These are phyloP conservation scores for Sarocladiaceae sp. DNA, from an alignment of 2,329 filamentous ascomycete genomes.

Conservation along the genomic window DNA sequence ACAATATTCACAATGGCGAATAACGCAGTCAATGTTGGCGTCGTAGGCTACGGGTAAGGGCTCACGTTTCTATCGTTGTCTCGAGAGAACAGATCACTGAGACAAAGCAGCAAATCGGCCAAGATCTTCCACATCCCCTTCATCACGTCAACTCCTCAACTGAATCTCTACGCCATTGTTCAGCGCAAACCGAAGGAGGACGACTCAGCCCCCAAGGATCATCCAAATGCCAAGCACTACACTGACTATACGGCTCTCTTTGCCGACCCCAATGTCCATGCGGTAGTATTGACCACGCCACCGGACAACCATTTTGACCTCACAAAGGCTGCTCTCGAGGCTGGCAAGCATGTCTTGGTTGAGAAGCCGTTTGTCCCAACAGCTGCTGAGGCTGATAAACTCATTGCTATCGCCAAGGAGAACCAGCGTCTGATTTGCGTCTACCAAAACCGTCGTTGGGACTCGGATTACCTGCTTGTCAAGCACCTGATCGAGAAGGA, in stretches of 20 bases:
- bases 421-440: conserved; percentile 52
- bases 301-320: conserved; percentile 65
- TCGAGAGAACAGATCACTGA: conserved; percentile 13
- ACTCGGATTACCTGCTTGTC: conserved; percentile 69
- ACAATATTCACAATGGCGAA: conserved; percentile 20
- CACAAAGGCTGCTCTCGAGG: conserved; percentile 56
- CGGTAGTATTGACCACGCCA: conserved; percentile 66
- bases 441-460: conserved; percentile 75
- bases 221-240: conserved; percentile 60
- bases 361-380: conserved; percentile 81
- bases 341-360: conserved; percentile 71
- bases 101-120: conserved; percentile 46
- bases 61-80: conserved; percentile 6
- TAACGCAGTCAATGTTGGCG: conserved; percentile 42
- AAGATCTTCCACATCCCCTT: conserved; percentile 84
- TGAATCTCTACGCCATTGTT: conserved; percentile 68
- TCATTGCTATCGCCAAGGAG: conserved; percentile 49
- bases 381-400: conserved; percentile 57
- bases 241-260: conserved; percentile 56
- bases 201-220: conserved; percentile 62
- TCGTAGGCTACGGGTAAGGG: conserved; percentile 45
- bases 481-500: conserved; percentile 53
- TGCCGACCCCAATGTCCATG: conserved; percentile 57
- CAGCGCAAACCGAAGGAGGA: conserved; percentile 61
- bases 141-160: conserved; percentile 54